A percentile compares a stretch with the other conserved stretches of the same genome.
Conservation (phyloP, 2,329 filamentous ascomycete species). For the Trichoderma afroharzianum region DNA sequence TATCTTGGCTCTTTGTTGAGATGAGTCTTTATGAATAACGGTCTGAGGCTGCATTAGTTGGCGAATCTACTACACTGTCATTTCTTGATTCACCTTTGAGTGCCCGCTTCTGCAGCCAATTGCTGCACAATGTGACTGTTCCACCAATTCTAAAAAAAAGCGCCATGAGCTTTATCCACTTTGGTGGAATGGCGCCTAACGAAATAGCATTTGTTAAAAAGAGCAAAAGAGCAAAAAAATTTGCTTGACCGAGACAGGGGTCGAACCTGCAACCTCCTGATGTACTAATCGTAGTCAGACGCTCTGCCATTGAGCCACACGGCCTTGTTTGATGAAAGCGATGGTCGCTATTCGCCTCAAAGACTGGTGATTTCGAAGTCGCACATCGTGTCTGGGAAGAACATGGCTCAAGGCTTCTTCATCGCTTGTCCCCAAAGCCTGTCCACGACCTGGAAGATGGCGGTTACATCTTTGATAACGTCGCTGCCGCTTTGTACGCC, state of each 20-base stretch:
- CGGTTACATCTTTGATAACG: slow-evolving; percentile 76
- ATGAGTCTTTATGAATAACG: not conserved
- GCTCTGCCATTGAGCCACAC: not conserved
- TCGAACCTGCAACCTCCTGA: not conserved
- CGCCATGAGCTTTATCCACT: not conserved
- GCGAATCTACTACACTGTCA: not conserved
- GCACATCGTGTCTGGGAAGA: not conserved
- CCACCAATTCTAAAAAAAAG: not conserved
- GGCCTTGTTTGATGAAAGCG: not conserved
- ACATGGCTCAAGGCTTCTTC: slow-evolving; percentile 6
- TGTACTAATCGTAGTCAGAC: not conserved
- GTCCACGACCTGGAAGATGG: slow-evolving; percentile 89
- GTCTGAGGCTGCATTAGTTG: slow-evolving; percentile 13
- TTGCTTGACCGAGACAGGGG: not conserved
- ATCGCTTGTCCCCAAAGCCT: slow-evolving; percentile 55
- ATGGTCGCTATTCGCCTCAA: not conserved
- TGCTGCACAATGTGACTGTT: not conserved
- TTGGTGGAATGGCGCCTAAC: not conserved
- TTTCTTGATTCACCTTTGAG: not conserved
- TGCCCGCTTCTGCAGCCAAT: not conserved
- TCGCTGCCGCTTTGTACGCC: slow-evolving; percentile 67
- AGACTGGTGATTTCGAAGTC: not conserved
- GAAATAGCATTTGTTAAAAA: not conserved
- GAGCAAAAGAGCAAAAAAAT: not conserved
- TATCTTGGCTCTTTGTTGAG: not conserved